Percentiles rank a stretch among this genome's conserved stretches.
These are phyloP conservation scores for Musa balbisiana DNA, from an alignment of 202 grass and related monocot species.

Conservation along the genomic window DNA sequence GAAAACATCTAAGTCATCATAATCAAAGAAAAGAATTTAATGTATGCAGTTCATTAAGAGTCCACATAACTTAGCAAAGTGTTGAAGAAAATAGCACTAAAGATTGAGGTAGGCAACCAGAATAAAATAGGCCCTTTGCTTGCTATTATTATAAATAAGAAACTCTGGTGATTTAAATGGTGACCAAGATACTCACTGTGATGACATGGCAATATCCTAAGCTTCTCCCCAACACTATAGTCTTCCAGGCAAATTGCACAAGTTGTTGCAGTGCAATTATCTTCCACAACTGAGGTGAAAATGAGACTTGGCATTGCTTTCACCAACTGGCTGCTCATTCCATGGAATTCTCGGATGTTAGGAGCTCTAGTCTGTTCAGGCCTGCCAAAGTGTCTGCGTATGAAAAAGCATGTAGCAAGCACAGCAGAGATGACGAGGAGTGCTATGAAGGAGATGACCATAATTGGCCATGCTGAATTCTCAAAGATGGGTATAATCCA, in stretches of 20 bases:
- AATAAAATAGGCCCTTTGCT: not conserved
- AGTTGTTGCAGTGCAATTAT: constrained; percentile 61
- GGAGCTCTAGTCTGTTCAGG: constrained; percentile 34
- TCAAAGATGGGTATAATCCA: constrained; percentile 53
- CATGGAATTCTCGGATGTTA: constrained; percentile 45
- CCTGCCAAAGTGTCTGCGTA: constrained; percentile 50
- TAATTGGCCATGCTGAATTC: constrained; percentile 61
- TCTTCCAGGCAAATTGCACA: constrained; percentile 98
- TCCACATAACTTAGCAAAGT: too few relatives aligned
- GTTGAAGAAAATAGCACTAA: not conserved
- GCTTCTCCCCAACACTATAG: constrained; percentile 67
- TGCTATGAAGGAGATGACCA: constrained; percentile 73
- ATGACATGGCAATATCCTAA: constrained; percentile 69
- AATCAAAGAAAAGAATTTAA: too few relatives aligned
- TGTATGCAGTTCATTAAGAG: too few relatives aligned
- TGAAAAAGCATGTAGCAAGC: constrained; percentile 71
- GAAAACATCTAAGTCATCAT: too few relatives aligned
- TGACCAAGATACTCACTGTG: constrained; percentile 64
- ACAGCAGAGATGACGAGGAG: constrained; percentile 79
- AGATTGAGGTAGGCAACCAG: not conserved
- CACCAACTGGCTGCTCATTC: constrained; percentile 81
- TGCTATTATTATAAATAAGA: not conserved
- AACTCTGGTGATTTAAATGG: too few relatives aligned
- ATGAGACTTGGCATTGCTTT: constrained; percentile 88
- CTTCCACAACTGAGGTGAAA: constrained; percentile 67